Base-by-base conservation (phyloP, 2,329 filamentous ascomycete species). In the Ciborinia camelliae region DNA sequence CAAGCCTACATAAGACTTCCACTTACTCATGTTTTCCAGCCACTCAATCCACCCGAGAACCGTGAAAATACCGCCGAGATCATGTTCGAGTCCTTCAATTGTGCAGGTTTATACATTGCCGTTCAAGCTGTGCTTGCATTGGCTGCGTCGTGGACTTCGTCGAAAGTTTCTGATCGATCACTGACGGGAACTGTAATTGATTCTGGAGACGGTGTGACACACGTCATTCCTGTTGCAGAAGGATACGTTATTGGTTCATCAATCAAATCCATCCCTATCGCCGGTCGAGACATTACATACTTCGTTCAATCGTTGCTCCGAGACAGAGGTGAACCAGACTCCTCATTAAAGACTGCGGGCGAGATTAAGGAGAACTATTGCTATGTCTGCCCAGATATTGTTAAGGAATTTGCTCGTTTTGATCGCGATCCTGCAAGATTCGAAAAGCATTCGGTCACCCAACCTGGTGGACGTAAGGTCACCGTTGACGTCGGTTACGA, bases 71-170 rank as follows among this genome's bases (percentile, higher is more conserved):
- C 95, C 32, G 95, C 95, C 78, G 95, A 99, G 78, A 99, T 99
- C 79, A 97, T 99, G 87, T 99, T 99, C 81, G 95, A 99, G 77
- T 98, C 95, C 4, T 99, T 99, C 84, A 99, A 99, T 81, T 98
- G 95, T 78, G 94, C 95, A 65, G 95, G 95, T 80, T 88, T 99
- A 70, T 99, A 99, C 80, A 99, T 99, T 76, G 95, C 95, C 54
- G 95, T 99, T 18, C 95, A 99, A 80, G 95, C 95, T 39, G 95
- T 99, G 28, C 88, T 99, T 64, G 95, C 96, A 20, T 86, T 99
- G 53, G 95, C 95, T 52, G 95, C 96, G 26, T 98, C 95, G 10
- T 99, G 95, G 95, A 99, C 95, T 35, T 97, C 93, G 57, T 96
- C 93, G 62, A 99, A 98, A 81, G 94, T 98, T 20, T 93, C 94